phyloP scores from a whole-genome alignment of 228 moss, liverwort and hornwort genomes.

The Sphagnum fallax region DNA sequence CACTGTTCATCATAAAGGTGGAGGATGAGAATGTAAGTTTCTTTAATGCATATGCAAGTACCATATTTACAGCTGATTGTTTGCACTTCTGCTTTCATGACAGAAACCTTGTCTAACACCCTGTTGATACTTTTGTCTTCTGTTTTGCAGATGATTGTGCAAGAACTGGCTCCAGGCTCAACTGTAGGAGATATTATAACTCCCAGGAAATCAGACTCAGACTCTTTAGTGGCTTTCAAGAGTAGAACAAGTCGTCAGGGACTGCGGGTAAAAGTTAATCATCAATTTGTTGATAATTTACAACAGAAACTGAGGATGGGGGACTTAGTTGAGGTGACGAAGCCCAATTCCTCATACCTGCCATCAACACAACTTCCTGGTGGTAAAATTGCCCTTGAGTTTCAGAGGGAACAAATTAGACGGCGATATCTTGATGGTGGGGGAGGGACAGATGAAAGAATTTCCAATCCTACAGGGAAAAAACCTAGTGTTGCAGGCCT shows the following conservation, averaged over 20 bases:
- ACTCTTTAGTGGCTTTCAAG: slow-evolving; percentile 29
- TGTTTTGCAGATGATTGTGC: slow-evolving; percentile 73
- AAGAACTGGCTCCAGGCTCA: slow-evolving; percentile 63
- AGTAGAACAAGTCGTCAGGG: slow-evolving; percentile 12
- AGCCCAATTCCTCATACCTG: slow-evolving; percentile 20
- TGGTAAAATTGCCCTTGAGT: slow-evolving; percentile 78
- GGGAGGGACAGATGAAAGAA: slow-evolving; percentile 11
- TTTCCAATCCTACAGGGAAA: slow-evolving; percentile 28
- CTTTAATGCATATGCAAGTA: no score
- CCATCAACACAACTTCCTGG: slow-evolving; percentile 34
- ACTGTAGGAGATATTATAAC: slow-evolving; percentile 56
- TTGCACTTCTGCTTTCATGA: no score
- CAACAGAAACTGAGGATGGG: slow-evolving; percentile 84
- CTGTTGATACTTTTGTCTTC: no score
- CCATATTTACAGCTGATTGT: no score
- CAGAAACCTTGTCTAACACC: no score
- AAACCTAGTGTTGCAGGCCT: slow-evolving; percentile 39
- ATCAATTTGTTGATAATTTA: slow-evolving; percentile 72
- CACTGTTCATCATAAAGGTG: slow-evolving; percentile 76
- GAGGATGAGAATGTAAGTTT: slow-evolving; percentile 71
- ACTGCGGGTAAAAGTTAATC: slow-evolving; percentile 58
- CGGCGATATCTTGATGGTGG: slow-evolving; percentile 58
- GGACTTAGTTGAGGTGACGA: slow-evolving; percentile 63
- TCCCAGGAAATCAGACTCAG: slow-evolving; percentile 21
- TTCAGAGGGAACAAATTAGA: slow-evolving; percentile 88